phyloP scores from a whole-genome alignment of 2,329 filamentous ascomycete species.

The Davidsoniella neocaledoniae region DNA sequence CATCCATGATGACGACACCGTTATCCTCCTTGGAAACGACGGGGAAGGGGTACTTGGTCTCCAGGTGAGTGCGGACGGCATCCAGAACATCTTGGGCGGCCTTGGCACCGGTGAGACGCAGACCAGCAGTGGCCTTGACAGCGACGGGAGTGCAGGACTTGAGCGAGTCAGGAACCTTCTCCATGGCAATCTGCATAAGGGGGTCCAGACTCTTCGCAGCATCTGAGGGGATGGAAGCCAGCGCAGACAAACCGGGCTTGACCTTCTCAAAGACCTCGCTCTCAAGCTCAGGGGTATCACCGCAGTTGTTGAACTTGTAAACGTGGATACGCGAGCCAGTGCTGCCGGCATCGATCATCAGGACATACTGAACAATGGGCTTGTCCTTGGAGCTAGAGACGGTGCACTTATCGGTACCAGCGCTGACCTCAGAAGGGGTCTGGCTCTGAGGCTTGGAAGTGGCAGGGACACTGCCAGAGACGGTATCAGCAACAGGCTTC shows the following conservation, averaged over 20 bases:
- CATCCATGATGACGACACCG: constrained; percentile 94
- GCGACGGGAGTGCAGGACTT: constrained; percentile 86
- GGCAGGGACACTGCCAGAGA: constrained; percentile 4
- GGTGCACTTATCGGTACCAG: constrained; percentile 58
- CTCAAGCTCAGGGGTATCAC: constrained; percentile 84
- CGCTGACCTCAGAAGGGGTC: constrained; percentile 39
- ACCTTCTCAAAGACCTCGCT: constrained; percentile 89
- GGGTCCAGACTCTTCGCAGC: constrained; percentile 81
- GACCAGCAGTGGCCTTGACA: constrained; percentile 93
- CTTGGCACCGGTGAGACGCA: constrained; percentile 70
- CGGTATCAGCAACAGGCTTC: not conserved
- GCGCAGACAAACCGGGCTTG: constrained; percentile 73
- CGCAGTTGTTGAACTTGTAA: constrained; percentile 94
- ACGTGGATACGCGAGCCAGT: constrained; percentile 96
- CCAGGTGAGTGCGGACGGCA: constrained; percentile 67
- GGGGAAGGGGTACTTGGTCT: constrained; percentile 85
- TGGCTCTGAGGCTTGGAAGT: constrained; percentile 25
- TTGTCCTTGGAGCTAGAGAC: constrained; percentile 75
- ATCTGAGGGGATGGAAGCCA: constrained; percentile 66
- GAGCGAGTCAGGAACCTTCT: constrained; percentile 70
- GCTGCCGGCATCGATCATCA: constrained; percentile 98
- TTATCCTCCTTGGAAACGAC: constrained; percentile 72
- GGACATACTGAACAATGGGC: constrained; percentile 88
- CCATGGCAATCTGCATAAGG: constrained; percentile 72
- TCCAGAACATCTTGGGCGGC: constrained; percentile 71